A percentile compares a stretch with the other conserved stretches of the same genome.
These are phyloP conservation scores for Amauroascus niger DNA, from an alignment of 2,329 filamentous ascomycete species.

Conservation along the genomic window DNA sequence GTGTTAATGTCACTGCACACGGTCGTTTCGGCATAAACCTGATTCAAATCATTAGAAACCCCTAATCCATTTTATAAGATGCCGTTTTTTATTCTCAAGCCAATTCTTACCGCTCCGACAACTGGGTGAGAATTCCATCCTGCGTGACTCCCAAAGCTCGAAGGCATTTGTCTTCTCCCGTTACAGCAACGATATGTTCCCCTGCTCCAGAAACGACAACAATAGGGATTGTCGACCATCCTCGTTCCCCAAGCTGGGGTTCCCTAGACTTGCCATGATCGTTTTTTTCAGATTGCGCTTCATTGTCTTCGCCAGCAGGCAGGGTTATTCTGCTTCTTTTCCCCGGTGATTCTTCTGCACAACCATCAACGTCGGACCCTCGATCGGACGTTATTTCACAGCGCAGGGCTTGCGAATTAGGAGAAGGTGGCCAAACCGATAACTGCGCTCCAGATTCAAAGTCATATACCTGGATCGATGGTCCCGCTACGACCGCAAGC, in stretches of 20 bases:
- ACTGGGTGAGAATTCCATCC: conserved; percentile 51
- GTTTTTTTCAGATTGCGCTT: conserved; percentile 15
- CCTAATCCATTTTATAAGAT: neutral
- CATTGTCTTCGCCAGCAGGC: conserved; percentile 19
- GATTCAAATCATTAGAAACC: conserved; percentile 1
- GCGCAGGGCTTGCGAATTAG: neutral
- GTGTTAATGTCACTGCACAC: conserved; percentile 61
- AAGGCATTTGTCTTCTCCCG: conserved; percentile 83
- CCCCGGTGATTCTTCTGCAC: conserved; percentile 32
- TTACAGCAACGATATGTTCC: conserved; percentile 64
- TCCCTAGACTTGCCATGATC: conserved; percentile 9
- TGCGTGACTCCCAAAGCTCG: conserved; percentile 65
- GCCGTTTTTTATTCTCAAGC: neutral
- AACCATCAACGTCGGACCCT: conserved; percentile 14
- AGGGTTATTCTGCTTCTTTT: conserved; percentile 38
- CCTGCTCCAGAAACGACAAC: conserved; percentile 55
- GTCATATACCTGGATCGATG: conserved; percentile 59
- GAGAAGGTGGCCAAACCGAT: conserved; percentile 47
- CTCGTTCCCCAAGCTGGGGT: neutral
- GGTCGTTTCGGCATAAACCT: conserved; percentile 85
- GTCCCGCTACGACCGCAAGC: conserved; percentile 64
- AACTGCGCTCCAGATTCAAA: conserved; percentile 49
- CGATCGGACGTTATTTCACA: neutral
- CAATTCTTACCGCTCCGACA: conserved; percentile 59
- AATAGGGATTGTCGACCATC: conserved; percentile 56